Percentiles rank a stretch among this genome's conserved stretches.
phyloP scores from a whole-genome alignment of 2,329 filamentous ascomycete species.

The Cladophialophora exuberans region DNA sequence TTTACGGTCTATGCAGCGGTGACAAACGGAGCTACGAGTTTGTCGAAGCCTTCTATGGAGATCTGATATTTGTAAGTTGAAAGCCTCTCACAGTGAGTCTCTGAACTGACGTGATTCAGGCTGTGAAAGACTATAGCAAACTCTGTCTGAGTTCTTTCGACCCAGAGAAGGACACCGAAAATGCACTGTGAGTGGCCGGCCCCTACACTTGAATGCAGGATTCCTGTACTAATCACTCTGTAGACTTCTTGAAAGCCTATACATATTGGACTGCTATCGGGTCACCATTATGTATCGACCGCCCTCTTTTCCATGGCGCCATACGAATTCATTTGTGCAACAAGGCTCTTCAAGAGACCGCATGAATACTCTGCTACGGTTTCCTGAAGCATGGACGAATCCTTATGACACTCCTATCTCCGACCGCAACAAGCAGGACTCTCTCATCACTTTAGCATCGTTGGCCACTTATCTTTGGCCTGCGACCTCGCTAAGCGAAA shows the following conservation, averaged over 20 bases:
- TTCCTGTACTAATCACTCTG: not conserved
- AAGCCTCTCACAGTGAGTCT: not conserved
- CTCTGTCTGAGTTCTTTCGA: not conserved
- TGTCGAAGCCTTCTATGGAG: conserved; percentile 21
- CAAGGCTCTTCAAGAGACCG: not conserved
- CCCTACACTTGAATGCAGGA: not conserved
- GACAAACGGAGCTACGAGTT: conserved; percentile 26
- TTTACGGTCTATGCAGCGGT: conserved; percentile 21
- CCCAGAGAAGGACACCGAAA: conserved; percentile 4
- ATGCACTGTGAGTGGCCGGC: conserved; percentile 3
- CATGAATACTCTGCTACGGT: not conserved
- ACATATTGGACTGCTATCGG: conserved; percentile 23
- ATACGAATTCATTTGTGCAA: conserved; percentile 8
- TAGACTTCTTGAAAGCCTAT: conserved; percentile 20
- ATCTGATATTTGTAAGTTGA: conserved; percentile 11
- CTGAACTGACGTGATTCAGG: not conserved
- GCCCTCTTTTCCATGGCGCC: conserved; percentile 14
- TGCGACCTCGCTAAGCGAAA: not conserved
- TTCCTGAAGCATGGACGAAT: not conserved
- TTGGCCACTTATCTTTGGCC: not conserved
- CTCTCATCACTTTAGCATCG: not conserved
- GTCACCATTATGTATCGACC: conserved; percentile 21
- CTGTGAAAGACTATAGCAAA: conserved; percentile 20
- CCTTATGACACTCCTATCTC: no score
- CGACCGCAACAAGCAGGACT: not conserved